Evolutionary conservation across 345 rosid genomes (phyloP), one percentile per base, ranked within the genome.

Genomic region (Gossypium mustelinum): DNA sequence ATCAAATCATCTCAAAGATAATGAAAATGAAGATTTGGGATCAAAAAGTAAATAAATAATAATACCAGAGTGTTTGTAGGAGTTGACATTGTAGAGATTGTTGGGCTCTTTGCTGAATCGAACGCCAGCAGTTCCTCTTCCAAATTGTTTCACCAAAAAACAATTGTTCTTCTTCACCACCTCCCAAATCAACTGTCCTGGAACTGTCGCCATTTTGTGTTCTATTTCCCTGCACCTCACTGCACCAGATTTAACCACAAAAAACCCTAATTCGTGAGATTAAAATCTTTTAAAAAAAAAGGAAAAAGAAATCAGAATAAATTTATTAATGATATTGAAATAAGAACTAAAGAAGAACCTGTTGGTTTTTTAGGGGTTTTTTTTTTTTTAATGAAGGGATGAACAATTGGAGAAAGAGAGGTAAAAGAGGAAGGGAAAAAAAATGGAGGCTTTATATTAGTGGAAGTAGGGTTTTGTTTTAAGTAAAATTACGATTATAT

Each of bases 141-240:
- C 94, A 60, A 89, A 92, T 85, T 89, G 90, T 75, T 88, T 89
- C 52, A 92, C 97, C 75, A 92, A 75, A 79, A 89, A 92, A 39
- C 77, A 89, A 80, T 86, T 92, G 88, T 90, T 90, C 64, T 84
- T 88, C 87, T 92, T 90, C 63, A 92, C 90, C 9, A 88, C 84
- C 87, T 92, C 93, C 97, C 94, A 92, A 62, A 92, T 83, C 79
- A 92, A 73, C 52, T 85, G 90, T 11, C 86, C 92, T 2, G 94
- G 90, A 54, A 88, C 92, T n/a, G 97, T 83, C 45, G 97, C 82
- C 97, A 92, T 92, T 56, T 41, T 51, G 9, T 22, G 3, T 9
- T 54, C 29, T 67, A 20, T 57, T 70, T 51, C 70, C 50, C 62
- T 70, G 74, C 41, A 57, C 73, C 25, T 48, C 16, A 73, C 55